Evolutionary conservation across 768 basidiomycete species (phyloP).

Genomic region (Terana coerulea): DNA sequence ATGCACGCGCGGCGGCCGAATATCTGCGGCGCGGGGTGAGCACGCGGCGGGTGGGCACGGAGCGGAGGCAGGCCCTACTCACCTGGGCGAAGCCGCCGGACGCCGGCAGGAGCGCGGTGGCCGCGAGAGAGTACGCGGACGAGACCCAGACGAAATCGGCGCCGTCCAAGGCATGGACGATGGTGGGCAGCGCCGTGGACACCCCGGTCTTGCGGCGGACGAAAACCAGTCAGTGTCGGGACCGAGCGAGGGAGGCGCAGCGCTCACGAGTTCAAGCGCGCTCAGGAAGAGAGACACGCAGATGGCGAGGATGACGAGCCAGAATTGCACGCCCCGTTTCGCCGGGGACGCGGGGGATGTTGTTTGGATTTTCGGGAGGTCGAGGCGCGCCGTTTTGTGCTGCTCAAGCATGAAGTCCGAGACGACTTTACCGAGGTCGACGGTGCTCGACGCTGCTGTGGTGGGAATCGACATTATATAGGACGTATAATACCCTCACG

Average conservation of each 20-base stretch:
- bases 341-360: not conserved
- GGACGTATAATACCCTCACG: not conserved
- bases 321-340: conserved; percentile 13
- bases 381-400: not conserved
- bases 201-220: conserved; percentile 16
- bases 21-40: conserved; percentile 12
- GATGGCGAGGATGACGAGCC: conserved; percentile 6
- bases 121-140: conserved; percentile 30
- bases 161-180: conserved; percentile 24
- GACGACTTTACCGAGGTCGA: too few species aligned
- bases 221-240: not conserved
- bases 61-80: not conserved
- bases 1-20: conserved; percentile 26
- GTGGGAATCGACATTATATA: not conserved
- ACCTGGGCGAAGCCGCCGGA: conserved; percentile 24
- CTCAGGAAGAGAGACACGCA: conserved; percentile 6
- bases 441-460: not conserved
- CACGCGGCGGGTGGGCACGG: not conserved
- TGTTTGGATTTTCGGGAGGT: not conserved
- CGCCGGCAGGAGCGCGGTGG: conserved; percentile 32
- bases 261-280: conserved; percentile 9
- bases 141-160: conserved; percentile 33
- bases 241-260: not conserved
- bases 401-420: not conserved
- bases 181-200: conserved; percentile 27